Base-by-base conservation (phyloP, 768 basidiomycete genomes). In the Mycena chlorophos region DNA sequence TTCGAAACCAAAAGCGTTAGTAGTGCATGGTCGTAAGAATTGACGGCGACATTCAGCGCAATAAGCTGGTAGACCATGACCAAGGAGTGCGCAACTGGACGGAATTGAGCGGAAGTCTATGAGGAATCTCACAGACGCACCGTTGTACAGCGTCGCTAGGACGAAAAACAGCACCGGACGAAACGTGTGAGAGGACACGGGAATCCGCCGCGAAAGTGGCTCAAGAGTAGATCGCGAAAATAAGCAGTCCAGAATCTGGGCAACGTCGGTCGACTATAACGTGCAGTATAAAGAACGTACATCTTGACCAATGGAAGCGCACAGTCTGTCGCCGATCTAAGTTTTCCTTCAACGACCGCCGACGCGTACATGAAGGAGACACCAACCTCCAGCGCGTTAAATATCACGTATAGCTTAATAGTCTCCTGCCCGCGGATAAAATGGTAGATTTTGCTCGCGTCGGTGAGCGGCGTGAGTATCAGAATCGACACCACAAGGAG, bases 381-480 rank as follows among this genome's bases (percentile, higher is more conserved):
- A 68, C 85, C 54, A 70, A 96, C 96, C 82, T 99, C 97, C 5
- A 99, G 79, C 12, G 94, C 95, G 70, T 98, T 98, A 74, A 98
- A 99, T 49, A 99, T 96, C 56, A 99, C 97, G 74, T 98, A 98
- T 47, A 99, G 73, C 74, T 98, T 99, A 75, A 99, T 96, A 2
- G 94, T 97, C 63, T 99, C 97, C 71, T 98, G 97, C 0, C 95
- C 96, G 20, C 97, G 86, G 52, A 99, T 98, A 16, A 88, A 89
- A 66, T 99, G 97, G 65, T 99, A 99, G 62, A 99, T 96, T 75
- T 95, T 94, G 72, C 94, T 96, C 10, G 94, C 90, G 67, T 99
- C 96, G 5, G 95, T 94, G 37, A 94, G 78, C 2, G 89, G 87
- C 29, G 86, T 79, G 4, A 98, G 77, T 20, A 95, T 79, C 17